Evolutionary conservation across 2,329 filamentous ascomycete species (phyloP).

Genomic region (Colletotrichum melonis): DNA sequence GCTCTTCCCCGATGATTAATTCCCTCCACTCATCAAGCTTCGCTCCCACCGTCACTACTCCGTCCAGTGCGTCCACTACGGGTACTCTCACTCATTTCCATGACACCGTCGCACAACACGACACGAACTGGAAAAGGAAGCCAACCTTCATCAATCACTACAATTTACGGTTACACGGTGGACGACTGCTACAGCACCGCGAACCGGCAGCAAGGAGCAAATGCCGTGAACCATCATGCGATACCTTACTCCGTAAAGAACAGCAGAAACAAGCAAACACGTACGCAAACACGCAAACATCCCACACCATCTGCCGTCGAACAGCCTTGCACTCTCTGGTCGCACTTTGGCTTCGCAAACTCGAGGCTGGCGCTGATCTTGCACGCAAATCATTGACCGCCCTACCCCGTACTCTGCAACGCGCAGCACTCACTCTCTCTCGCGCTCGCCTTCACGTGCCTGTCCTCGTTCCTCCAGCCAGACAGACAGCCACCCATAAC

Average conservation of each 20-base stretch:
- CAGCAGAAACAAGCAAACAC: neutral
- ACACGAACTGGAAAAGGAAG: neutral
- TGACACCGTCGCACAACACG: neutral
- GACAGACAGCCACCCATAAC: neutral
- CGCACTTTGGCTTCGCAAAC: neutral
- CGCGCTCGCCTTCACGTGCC: conserved; percentile 27
- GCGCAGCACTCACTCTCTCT: neutral
- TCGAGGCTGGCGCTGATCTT: conserved; percentile 10
- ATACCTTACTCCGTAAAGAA: neutral
- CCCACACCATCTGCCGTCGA: neutral
- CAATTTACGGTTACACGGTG: neutral
- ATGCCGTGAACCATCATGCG: neutral
- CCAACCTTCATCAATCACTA: too few relatives aligned
- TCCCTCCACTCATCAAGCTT: conserved; percentile 32
- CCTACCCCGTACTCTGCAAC: neutral
- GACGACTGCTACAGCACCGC: neutral
- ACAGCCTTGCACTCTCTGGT: neutral
- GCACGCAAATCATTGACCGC: neutral
- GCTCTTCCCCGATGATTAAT: conserved; percentile 13
- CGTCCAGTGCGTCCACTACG: too few relatives aligned
- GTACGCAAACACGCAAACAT: neutral
- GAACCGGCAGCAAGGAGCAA: neutral
- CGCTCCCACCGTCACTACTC: neutral
- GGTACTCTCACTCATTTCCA: conserved; percentile 17
- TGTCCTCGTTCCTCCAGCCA: conserved; percentile 4